A percentile compares a stretch with the other conserved stretches of the same genome.
Conservation (phyloP, 495 filamentous ascomycete species). For the Haplographium delicatum region DNA sequence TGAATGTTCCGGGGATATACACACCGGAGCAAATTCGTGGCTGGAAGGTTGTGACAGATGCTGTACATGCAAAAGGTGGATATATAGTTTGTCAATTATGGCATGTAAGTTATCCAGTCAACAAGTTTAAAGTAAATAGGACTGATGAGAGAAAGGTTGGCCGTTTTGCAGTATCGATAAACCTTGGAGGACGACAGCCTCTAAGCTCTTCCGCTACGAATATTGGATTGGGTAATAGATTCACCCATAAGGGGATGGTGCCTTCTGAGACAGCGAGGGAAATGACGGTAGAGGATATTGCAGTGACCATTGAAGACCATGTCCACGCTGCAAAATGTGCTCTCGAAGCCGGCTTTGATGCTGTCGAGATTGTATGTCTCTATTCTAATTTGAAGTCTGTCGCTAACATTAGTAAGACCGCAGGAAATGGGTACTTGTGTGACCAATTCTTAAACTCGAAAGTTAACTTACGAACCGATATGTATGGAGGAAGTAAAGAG, state of each 20-base stretch:
- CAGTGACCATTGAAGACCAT: slow-evolving; percentile 32
- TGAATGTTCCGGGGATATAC: slow-evolving; percentile 44
- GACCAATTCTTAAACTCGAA: slow-evolving; percentile 66
- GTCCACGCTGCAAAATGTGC: slow-evolving; percentile 52
- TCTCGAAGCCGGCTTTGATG: slow-evolving; percentile 61
- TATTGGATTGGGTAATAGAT: not conserved
- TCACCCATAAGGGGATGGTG: slow-evolving; percentile 8
- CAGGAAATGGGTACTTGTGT: slow-evolving; percentile 63
- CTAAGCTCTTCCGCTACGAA: slow-evolving; percentile 14
- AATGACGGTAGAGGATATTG: slow-evolving; percentile 40
- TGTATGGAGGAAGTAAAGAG: slow-evolving; percentile 65
- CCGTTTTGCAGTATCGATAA: slow-evolving; percentile 8
- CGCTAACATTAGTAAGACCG: slow-evolving; percentile 30
- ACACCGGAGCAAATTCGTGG: slow-evolving; percentile 39
- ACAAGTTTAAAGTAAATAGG: not conserved
- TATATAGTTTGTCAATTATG: slow-evolving; percentile 50
- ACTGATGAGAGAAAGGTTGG: not conserved
- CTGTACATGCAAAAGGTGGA: slow-evolving; percentile 45
- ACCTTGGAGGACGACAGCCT: slow-evolving; percentile 17
- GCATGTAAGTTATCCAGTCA: slow-evolving; percentile 32
- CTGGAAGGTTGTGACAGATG: slow-evolving; percentile 44
- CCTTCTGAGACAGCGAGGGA: slow-evolving; percentile 27
- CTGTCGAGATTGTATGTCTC: slow-evolving; percentile 49
- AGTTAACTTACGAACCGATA: slow-evolving; percentile 56
- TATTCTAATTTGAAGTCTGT: too few relatives aligned